phyloP scores from a whole-genome alignment of 306 rosid genomes.

The Rosa persica region DNA sequence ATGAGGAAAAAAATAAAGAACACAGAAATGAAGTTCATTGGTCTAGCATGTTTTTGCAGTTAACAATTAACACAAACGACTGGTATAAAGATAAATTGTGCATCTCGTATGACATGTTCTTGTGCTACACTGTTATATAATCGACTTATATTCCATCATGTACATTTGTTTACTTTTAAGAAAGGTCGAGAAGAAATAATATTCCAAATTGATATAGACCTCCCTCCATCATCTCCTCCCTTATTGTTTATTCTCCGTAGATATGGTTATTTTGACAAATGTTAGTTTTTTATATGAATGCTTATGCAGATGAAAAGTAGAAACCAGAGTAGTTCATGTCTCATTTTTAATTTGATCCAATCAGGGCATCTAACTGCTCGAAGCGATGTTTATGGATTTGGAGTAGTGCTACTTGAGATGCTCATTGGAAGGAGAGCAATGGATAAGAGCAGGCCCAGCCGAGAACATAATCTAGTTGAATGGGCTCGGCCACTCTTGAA shows the following conservation, averaged over 20 bases:
- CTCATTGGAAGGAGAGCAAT: conserved; percentile 86
- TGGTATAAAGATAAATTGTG: not conserved
- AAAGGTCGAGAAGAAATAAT: not conserved
- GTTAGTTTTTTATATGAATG: not conserved
- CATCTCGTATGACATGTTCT: not conserved
- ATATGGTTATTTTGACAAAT: not conserved
- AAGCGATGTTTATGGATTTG: conserved; percentile 92
- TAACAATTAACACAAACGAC: not conserved
- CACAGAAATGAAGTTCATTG: not conserved
- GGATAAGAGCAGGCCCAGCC: conserved; percentile 92
- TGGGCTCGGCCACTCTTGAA: conserved; percentile 90
- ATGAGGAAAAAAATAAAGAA: not conserved
- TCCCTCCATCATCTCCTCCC: not conserved
- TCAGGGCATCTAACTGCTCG: conserved; percentile 95
- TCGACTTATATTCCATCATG: not conserved
- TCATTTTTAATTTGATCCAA: conserved; percentile 25
- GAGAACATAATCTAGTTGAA: conserved; percentile 87
- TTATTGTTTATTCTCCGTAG: not conserved
- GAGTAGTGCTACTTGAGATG: conserved; percentile 88
- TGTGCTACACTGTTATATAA: not conserved
- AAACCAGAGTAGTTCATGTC: conserved; percentile 16
- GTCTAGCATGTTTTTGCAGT: not conserved
- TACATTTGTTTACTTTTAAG: not conserved
- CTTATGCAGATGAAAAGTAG: conserved; percentile 2
- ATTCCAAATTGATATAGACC: not conserved